phyloP scores from a whole-genome alignment of 1,284 basidiomycete species.

The Tilletiopsis washingtonensis region DNA sequence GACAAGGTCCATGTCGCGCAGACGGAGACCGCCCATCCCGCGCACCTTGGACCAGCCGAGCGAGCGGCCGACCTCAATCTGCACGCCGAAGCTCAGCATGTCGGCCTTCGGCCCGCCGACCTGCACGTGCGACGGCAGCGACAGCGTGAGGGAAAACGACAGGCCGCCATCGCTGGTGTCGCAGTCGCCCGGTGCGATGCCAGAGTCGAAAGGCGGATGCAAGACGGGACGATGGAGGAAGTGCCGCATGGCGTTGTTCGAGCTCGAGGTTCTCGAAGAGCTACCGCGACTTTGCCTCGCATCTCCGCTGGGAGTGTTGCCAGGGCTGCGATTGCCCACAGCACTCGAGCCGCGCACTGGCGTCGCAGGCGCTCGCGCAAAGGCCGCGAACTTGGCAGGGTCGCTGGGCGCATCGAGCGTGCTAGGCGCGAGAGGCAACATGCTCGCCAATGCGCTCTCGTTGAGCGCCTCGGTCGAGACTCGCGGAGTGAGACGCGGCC shows the following conservation, averaged over 20 bases:
- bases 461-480: no score
- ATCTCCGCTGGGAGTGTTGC: neutral
- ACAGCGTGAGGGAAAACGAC: conserved; percentile 38
- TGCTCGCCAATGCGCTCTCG: no score
- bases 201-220: conserved; percentile 29
- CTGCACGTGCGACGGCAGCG: conserved; percentile 41
- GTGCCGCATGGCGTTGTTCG: conserved; percentile 31
- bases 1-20: conserved; percentile 45
- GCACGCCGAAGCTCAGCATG: conserved; percentile 43
- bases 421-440: conserved; percentile 18
- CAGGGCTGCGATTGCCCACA: no score
- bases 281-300: neutral
- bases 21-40: conserved; percentile 34
- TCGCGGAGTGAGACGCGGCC: no score
- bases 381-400: conserved; percentile 23
- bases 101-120: conserved; percentile 29
- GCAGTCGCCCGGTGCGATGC: conserved; percentile 17
- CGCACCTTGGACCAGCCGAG: conserved; percentile 28
- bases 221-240: conserved; percentile 40
- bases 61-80: conserved; percentile 39
- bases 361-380: neutral
- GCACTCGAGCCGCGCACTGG: conserved; percentile 3
- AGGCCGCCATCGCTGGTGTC: conserved; percentile 20
- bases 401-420: conserved; percentile 22
- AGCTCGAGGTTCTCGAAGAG: neutral